Evolutionary conservation across 2,329 filamentous ascomycete genomes (phyloP), one percentile per base, ranked within the genome.

Genomic region (Beauveria bassiana): DNA sequence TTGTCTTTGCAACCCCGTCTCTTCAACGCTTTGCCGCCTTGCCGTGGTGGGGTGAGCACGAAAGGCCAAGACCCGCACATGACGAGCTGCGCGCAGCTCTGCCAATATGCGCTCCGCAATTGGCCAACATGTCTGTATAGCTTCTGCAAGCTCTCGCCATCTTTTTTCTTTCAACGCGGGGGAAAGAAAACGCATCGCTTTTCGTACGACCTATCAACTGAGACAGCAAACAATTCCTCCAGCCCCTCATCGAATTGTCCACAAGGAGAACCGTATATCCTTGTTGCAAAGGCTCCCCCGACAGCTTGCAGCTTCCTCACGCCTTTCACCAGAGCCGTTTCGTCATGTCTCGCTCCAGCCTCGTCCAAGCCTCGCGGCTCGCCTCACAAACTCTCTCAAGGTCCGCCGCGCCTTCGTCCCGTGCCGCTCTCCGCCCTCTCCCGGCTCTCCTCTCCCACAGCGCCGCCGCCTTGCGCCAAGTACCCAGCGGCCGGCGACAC

Each of bases 321-420:
- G 10, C 18, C 28, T 12, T 1, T 10, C 26, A 9, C 42, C 43
- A 22, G n/a, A 1, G 7, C 31, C 47, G 14, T 14, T 38, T 14
- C 54, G 22, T 10, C 59, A 74, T 75, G 72, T 70, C 71, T 58
- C 70, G 72, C 63, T 67, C 68, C 62, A 69, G 63, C 64, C 61
- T 77, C 66, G 62, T 68, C 56, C 75, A 75, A 65, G 69, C 78
- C 62, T 72, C 75, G 50, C 74, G 76, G 61, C 65, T 73, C 62
- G 70, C 74, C 64, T 65, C 68, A 54, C 74, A 73, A 63, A 68
- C 71, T 59, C 59, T 76, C 57, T 71, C 68, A 59, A 68, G 60
- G 9, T 66, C 67, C 28, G 68, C 63, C 31, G 61, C 63, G 28
- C 70, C 34, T 38, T 38, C 34, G 34, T 38, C 67, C 59, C 70